Conservation (phyloP, 2,329 filamentous ascomycete species). For the Aureobasidium sp. region DNA sequence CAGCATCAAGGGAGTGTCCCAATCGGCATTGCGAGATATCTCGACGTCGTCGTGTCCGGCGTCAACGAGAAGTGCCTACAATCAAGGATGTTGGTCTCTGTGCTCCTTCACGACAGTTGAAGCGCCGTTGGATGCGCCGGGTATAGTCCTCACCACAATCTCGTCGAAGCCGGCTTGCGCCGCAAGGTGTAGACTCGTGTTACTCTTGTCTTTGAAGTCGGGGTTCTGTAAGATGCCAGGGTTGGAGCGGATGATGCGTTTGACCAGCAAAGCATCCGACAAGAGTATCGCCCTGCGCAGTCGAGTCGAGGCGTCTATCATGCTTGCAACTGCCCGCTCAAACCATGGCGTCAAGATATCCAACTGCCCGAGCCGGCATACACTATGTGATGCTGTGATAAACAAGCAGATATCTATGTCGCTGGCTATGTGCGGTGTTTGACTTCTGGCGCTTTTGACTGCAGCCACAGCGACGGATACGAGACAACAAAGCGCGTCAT, state of each 20-base stretch:
- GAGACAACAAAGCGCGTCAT: conserved; percentile 5
- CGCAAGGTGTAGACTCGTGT: conserved; percentile 78
- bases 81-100: background rate
- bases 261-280: conserved; percentile 65
- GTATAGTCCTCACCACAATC: conserved; percentile 46
- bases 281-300: conserved; percentile 74
- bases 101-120: background rate
- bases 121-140: background rate
- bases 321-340: conserved; percentile 28
- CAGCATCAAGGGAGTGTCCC: conserved; percentile 76
- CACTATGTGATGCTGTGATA: conserved; percentile 1
- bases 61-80: conserved; percentile 57
- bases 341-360: conserved; percentile 11
- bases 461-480: conserved; percentile 1
- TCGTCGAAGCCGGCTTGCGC: conserved; percentile 63
- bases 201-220: conserved; percentile 66
- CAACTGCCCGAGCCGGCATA: conserved; percentile 8
- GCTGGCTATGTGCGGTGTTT: background rate
- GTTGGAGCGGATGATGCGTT: conserved; percentile 68
- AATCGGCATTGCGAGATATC: conserved; percentile 69
- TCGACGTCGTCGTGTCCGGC: conserved; percentile 67
- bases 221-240: conserved; percentile 70
- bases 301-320: conserved; percentile 71
- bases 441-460: background rate
- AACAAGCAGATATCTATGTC: background rate